Base-by-base conservation (phyloP, 768 basidiomycete genomes). In the Collybia nuda region DNA sequence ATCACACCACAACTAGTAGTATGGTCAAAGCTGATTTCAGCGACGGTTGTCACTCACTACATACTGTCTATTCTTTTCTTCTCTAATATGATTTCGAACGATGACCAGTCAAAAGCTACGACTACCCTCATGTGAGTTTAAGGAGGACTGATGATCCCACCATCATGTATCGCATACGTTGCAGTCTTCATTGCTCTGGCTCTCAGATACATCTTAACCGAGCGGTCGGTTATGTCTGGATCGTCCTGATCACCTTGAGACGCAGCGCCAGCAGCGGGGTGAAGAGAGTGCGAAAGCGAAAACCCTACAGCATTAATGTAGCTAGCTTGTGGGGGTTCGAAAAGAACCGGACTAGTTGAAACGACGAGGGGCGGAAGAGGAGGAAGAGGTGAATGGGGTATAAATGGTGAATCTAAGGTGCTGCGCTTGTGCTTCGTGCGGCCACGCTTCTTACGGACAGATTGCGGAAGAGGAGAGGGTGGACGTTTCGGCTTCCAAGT, bases 401-500 rank as follows among this genome's bases (percentile, higher is more conserved):
- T 3, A 24, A 28, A 19, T 8, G 51, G 32, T 11, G 32, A 5
- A 32, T 32, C 9, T 32, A 11, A 32, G 32, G 9, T 38, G 8
- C 38, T 47, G 38, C 50, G 52, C 32, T 36, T 53, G n/a, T 42
- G 44, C 35, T 51, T 57, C 7, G 37, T 8, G 12, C 28, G 47
- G 14, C 32, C 32, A 32, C 14, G 32, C 8, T 47, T 39, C 41
- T 42, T 53, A 24, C 51, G 48, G 32, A 51, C 19, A 4, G 37
- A 26, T 17, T 36, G 24, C 1, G 56, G 59, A 14, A 54, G 29
- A 12, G 59, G 59, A 11, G 56, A 60, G 24, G 56, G 56, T 23
- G 54, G 59, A n/a, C 56, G 52, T 18, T 23, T 47, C 2, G 56
- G 59, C 41, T 52, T 56, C 56, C 56, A 60, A 15, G 47, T 54